phyloP scores from a whole-genome alignment of 2,329 filamentous ascomycete genomes.

The Tolypocladium ophioglossoides region DNA sequence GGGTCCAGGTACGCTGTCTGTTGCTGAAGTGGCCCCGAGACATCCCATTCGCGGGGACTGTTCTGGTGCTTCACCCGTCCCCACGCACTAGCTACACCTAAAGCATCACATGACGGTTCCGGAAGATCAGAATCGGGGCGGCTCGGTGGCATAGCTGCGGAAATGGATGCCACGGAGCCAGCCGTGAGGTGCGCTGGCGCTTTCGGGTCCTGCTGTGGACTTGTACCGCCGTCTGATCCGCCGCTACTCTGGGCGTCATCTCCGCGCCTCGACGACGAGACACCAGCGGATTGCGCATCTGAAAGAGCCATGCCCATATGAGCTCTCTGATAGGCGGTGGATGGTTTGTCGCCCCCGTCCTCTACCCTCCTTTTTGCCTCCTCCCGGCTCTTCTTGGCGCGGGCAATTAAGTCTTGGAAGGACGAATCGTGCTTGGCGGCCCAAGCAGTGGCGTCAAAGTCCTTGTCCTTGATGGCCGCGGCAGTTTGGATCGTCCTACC shows the following conservation, averaged over 20 bases:
- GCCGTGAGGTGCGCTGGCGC: background rate
- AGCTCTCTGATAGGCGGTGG: background rate
- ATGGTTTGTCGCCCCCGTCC: background rate
- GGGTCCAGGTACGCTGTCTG: background rate
- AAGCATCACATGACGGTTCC: background rate
- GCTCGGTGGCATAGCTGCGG: background rate
- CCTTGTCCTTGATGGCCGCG: constrained; percentile 63
- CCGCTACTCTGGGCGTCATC: background rate
- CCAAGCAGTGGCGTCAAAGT: constrained; percentile 77
- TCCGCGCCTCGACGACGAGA: background rate
- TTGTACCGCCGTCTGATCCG: background rate
- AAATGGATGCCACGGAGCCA: background rate
- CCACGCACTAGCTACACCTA: background rate
- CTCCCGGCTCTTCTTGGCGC: constrained; percentile 40
- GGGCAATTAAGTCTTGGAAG: constrained; percentile 71
- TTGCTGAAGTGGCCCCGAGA: background rate
- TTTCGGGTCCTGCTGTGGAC: background rate
- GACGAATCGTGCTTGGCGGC: constrained; percentile 59
- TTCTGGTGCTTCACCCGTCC: background rate
- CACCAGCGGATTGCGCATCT: background rate
- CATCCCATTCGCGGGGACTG: background rate
- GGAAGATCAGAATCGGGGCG: background rate
- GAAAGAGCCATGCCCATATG: background rate
- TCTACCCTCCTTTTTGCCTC: background rate
- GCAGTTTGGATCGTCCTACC: constrained; percentile 26